These are phyloP conservation scores for Penicillium maclennaniae DNA, from an alignment of 495 filamentous ascomycete species.

Conservation along the genomic window DNA sequence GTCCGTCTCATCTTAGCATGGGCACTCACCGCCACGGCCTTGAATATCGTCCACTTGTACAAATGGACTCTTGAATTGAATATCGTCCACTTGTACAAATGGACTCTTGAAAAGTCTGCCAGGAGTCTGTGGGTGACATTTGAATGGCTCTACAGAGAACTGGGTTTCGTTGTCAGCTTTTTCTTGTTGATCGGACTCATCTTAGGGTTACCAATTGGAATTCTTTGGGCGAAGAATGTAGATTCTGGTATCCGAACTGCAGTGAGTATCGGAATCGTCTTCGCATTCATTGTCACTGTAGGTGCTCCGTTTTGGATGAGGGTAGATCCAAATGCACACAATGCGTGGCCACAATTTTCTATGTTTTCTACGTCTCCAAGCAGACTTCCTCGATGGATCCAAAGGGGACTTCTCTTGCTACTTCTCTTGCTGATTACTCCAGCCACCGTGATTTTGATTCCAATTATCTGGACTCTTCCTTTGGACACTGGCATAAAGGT, in stretches of 20 bases:
- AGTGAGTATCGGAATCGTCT: neutral
- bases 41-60: neutral
- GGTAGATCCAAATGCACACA: neutral
- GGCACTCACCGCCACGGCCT: neutral
- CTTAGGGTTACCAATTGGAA: neutral
- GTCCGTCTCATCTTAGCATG: conserved; percentile 3
- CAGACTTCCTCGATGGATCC: neutral
- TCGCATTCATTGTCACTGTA: neutral
- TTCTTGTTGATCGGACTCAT: neutral
- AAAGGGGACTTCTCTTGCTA: neutral
- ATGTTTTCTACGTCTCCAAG: neutral
- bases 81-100: neutral
- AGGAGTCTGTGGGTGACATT: neutral
- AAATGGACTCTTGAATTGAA: neutral
- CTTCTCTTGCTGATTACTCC: neutral
- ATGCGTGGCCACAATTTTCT: neutral
- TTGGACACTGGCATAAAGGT: conserved; percentile 7
- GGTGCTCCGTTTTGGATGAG: neutral
- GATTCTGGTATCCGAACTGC: conserved; percentile 1
- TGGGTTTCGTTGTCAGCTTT: conserved; percentile 4
- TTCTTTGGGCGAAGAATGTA: neutral
- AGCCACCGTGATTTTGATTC: neutral
- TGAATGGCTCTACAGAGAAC: neutral
- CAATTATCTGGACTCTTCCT: conserved; percentile 3
- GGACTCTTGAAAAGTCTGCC: neutral